These are phyloP conservation scores for Amanita inopinata DNA, from an alignment of 768 basidiomycete genomes.

Conservation along the genomic window DNA sequence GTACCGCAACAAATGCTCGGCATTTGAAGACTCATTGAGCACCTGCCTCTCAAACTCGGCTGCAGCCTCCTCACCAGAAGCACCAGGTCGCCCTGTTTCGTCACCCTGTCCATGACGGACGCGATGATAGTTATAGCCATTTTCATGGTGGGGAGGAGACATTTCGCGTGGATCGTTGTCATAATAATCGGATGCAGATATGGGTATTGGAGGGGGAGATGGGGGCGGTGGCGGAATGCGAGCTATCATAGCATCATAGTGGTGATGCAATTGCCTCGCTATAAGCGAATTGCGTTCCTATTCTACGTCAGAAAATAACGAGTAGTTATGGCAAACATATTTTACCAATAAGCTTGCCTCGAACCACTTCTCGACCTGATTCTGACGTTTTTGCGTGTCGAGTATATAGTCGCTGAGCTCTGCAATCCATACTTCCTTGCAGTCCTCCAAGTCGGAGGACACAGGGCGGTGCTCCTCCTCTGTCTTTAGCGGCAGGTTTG, in stretches of 20 bases:
- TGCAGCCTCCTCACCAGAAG: conserved; percentile 44
- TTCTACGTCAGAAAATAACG: conserved; percentile 2
- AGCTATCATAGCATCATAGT: conserved; percentile 43
- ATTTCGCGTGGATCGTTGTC: conserved; percentile 12
- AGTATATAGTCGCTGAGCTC: conserved; percentile 62
- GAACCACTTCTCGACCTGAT: conserved; percentile 67
- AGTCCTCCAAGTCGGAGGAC: conserved; percentile 79
- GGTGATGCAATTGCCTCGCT: conserved; percentile 48
- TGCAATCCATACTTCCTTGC: conserved; percentile 63
- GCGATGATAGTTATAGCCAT: conserved; percentile 6
- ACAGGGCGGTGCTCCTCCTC: conserved; percentile 36
- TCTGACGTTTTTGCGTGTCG: conserved; percentile 65
- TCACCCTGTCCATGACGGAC: not conserved
- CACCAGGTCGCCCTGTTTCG: conserved; percentile 3
- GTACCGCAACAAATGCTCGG: conserved; percentile 15
- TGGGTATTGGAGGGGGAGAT: conserved; percentile 19
- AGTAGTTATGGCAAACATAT: conserved; percentile 7
- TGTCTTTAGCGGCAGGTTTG: conserved; percentile 19
- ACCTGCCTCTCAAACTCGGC: conserved; percentile 48
- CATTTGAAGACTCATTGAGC: conserved; percentile 27
- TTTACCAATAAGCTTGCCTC: conserved; percentile 56
- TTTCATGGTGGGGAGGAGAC: conserved; percentile 6
- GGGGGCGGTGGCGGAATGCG: conserved; percentile 31
- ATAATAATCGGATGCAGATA: conserved; percentile 18
- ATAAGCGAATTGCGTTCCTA: conserved; percentile 65